Percentiles rank a stretch among this genome's conserved stretches.
Conservation (phyloP, 257 asterid species). For the Solanum dulcamara region DNA sequence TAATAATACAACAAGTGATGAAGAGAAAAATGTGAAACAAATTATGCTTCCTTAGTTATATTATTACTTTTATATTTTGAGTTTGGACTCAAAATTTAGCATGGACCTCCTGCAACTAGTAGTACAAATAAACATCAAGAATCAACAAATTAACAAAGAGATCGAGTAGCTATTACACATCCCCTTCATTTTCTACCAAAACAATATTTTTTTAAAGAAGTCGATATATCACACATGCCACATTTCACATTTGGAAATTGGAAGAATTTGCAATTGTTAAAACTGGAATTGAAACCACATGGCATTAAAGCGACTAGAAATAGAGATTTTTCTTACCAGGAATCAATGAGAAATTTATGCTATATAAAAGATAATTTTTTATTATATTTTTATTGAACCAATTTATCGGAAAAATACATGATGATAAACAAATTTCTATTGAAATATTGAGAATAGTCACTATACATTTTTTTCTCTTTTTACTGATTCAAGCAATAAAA, state of each 20-base stretch:
- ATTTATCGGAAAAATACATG: not conserved
- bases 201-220: not conserved
- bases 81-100: not conserved
- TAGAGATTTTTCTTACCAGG: not conserved
- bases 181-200: not conserved
- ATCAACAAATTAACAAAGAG: too few relatives aligned
- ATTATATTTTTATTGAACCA: not conserved
- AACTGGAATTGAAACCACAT: not conserved
- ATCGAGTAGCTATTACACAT: too few relatives aligned
- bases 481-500: not conserved
- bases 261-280: not conserved
- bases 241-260: not conserved
- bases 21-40: not conserved
- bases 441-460: not conserved
- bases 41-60: not conserved
- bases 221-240: not conserved
- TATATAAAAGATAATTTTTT: not conserved
- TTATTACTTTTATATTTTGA: not conserved
- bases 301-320: not conserved
- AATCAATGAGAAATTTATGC: too few relatives aligned
- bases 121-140: too few relatives aligned
- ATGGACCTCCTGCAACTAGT: too few relatives aligned
- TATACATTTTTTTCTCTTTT: not conserved
- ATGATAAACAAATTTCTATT: not conserved
- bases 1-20: not conserved